These are phyloP conservation scores for Candida ficus DNA, from an alignment of 805 yeast species.

Conservation along the genomic window DNA sequence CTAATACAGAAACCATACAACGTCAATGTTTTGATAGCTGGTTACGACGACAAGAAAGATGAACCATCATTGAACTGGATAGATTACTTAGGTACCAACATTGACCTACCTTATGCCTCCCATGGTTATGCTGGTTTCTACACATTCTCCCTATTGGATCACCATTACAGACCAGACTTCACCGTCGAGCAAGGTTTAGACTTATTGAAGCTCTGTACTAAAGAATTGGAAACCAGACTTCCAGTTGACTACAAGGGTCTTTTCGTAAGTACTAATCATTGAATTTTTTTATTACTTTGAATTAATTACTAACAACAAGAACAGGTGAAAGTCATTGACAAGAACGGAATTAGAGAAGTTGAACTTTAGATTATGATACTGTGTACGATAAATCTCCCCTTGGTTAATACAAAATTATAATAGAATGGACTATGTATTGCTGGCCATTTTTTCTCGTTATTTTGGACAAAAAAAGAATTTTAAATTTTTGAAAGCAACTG, in stretches of 20 bases:
- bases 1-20: constrained; percentile 71
- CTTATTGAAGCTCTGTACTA: constrained; percentile 65
- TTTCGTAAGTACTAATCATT: constrained; percentile 31
- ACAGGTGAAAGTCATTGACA: constrained; percentile 57
- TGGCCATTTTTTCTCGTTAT: too few species aligned
- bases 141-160: constrained; percentile 83
- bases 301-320: constrained; percentile 9
- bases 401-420: not conserved
- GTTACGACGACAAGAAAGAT: constrained; percentile 56
- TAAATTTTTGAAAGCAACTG: too few species aligned
- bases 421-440: too few species aligned
- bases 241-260: constrained; percentile 95
- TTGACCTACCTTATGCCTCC: constrained; percentile 90
- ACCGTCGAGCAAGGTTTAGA: constrained; percentile 71
- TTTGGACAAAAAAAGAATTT: too few species aligned
- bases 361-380: constrained; percentile 14
- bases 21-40: constrained; percentile 86
- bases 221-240: constrained; percentile 78
- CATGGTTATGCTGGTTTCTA: constrained; percentile 99
- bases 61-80: constrained; percentile 78
- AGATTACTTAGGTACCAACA: constrained; percentile 91
- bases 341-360: constrained; percentile 49
- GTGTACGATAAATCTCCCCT: constrained; percentile 1
- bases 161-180: constrained; percentile 79
- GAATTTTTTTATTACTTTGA: not conserved